These are phyloP conservation scores for Plasmodium yoelii DNA, from an alignment of 169 alveolate genomes.

Conservation along the genomic window DNA sequence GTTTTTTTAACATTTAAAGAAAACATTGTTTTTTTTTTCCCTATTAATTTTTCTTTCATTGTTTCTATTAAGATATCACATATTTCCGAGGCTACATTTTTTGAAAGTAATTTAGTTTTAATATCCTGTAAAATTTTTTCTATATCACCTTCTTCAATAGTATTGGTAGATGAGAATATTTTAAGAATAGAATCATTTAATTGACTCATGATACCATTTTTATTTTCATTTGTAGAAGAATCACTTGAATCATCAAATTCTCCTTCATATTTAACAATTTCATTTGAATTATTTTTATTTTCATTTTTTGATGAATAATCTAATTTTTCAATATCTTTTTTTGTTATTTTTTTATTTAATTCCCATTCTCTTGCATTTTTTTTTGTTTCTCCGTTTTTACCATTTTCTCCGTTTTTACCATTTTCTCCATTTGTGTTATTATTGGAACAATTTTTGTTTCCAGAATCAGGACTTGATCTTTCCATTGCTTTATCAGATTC, in stretches of 20 bases:
- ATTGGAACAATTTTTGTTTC: not conserved
- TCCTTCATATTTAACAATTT: slow-evolving; percentile 34
- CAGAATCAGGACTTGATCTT: not conserved
- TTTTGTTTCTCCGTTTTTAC: slow-evolving; percentile 11
- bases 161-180: slow-evolving; percentile 87
- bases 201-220: slow-evolving; percentile 39
- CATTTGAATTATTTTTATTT: slow-evolving; percentile 7
- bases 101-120: slow-evolving; percentile 87
- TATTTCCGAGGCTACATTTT: slow-evolving; percentile 94
- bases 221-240: slow-evolving; percentile 28
- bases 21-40: slow-evolving; percentile 90
- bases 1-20: slow-evolving; percentile 88
- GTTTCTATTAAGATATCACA: slow-evolving; percentile 90
- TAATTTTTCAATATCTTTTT: slow-evolving; percentile 56
- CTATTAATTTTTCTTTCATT: slow-evolving; percentile 87
- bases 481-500: slow-evolving; percentile 6
- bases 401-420: too few relatives aligned
- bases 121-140: slow-evolving; percentile 89
- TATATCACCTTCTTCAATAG: slow-evolving; percentile 89
- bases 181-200: slow-evolving; percentile 88
- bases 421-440: not conserved
- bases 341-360: slow-evolving; percentile 41
- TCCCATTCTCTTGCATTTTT: slow-evolving; percentile 76
- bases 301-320: slow-evolving; percentile 47
- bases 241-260: slow-evolving; percentile 67